phyloP scores from a whole-genome alignment of 148 eudicot species.

The Persicaria tinctoria region DNA sequence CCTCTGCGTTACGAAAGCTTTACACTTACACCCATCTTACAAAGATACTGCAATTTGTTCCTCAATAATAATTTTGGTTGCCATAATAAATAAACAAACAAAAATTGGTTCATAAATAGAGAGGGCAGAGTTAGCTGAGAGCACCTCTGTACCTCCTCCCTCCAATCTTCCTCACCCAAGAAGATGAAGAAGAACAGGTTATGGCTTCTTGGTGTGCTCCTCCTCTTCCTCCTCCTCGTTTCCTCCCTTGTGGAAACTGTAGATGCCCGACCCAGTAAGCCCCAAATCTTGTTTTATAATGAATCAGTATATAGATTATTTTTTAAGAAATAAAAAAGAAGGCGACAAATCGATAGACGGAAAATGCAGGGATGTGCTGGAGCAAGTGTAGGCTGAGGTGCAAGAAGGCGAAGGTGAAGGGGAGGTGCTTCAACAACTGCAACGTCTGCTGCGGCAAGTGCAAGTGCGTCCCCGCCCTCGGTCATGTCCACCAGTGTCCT shows the following conservation, averaged over 20 bases:
- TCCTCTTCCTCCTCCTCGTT: constrained; percentile 11
- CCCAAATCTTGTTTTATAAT: background rate
- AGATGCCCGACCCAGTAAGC: constrained; percentile 12
- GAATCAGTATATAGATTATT: background rate
- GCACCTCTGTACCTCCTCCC: background rate
- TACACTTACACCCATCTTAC: background rate
- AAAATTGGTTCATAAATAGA: background rate
- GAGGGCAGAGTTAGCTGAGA: background rate
- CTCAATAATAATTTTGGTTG: background rate
- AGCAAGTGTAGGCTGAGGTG: constrained; percentile 8
- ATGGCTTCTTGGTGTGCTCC: background rate
- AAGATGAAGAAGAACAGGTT: constrained; percentile 7
- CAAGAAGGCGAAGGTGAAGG: constrained; percentile 13
- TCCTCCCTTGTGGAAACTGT: constrained; percentile 8
- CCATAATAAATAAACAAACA: background rate
- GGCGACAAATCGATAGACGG: background rate
- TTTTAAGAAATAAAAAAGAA: background rate
- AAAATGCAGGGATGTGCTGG: constrained; percentile 7
- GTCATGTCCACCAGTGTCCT: background rate
- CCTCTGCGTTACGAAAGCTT: background rate
- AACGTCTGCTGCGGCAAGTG: constrained; percentile 12
- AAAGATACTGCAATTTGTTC: background rate
- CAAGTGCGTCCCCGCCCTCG: constrained; percentile 14
- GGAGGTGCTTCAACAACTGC: constrained; percentile 11
- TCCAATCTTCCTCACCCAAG: background rate